Evolutionary conservation across 306 rosid species (phyloP), one percentile per base, ranked within the genome.

Genomic region (Prunus campanulata): DNA sequence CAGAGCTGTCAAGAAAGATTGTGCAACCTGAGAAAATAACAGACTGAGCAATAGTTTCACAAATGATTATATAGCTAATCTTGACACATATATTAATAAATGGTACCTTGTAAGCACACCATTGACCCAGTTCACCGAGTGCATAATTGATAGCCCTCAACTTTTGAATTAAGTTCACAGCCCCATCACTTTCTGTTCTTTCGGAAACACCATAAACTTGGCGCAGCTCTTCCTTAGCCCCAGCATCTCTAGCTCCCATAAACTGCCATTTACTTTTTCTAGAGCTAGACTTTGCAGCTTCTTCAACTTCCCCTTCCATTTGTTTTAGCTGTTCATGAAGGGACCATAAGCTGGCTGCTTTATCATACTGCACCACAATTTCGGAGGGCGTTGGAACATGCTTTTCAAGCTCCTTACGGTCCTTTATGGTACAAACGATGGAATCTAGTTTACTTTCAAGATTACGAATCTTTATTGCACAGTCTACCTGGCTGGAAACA

Each of bases 241-340:
- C 99, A 68, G 99, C 99, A 87, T 92, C 99, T 88, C 99, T 95
- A 67, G 99, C 99, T 78, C 99, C 99, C 99, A 95, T 95, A 71
- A 92, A 93, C 81, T 95, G 99, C 99, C 99, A 95, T 89, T 95
- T 95, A 82, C 99, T 95, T 89, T 87, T 89, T 83, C 97, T 90
- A 74, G 96, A 92, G 79, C 99, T 95, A 27, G 85, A 87, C 80
- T 95, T 92, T 69, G 99, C 97, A 79, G 99, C 97, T 67, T 92
- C 97, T 88, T 95, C 99, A 74, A 95, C 99, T 88, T 95, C 99
- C 72, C 74, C 71, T 83, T 95, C 99, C 95, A 95, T 92, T 77
- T 89, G 92, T 83, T 92, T 95, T 84, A 95, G 89, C 88, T 90
- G 99, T 82, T 95, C 97, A 27, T 95, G 99, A 50, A 95, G 89